These are phyloP conservation scores for Pulveroboletus ravenelii DNA, from an alignment of 768 basidiomycete species.

Conservation along the genomic window DNA sequence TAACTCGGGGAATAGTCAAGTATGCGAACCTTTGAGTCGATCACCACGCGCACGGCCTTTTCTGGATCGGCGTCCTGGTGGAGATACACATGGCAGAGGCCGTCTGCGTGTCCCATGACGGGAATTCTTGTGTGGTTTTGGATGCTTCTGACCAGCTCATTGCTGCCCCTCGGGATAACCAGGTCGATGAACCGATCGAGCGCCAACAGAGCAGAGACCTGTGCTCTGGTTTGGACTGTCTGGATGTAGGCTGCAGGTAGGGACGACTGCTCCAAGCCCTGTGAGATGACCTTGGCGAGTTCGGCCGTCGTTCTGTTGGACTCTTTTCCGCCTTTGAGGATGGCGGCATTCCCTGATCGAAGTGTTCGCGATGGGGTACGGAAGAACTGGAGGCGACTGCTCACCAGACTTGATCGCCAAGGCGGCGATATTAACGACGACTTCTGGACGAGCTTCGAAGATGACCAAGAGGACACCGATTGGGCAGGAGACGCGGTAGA, in stretches of 20 bases:
- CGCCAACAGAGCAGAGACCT: conserved; percentile 81
- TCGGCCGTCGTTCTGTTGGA: conserved; percentile 75
- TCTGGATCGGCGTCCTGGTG: conserved; percentile 75
- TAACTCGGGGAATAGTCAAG: background rate
- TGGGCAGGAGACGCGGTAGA: conserved; percentile 93
- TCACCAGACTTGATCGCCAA: conserved; percentile 94
- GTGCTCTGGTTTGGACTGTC: conserved; percentile 83
- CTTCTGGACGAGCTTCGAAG: conserved; percentile 96
- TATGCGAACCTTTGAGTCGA: conserved; percentile 82
- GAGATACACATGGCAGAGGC: conserved; percentile 85
- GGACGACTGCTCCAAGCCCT: conserved; percentile 66
- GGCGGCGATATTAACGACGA: conserved; percentile 94
- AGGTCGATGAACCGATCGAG: conserved; percentile 94
- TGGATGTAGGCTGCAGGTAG: conserved; percentile 84
- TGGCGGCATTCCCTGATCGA: conserved; percentile 84
- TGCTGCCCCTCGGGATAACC: conserved; percentile 95
- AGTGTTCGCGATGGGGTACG: background rate
- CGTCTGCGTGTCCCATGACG: conserved; percentile 99
- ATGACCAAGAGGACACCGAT: conserved; percentile 96
- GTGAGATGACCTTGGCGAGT: conserved; percentile 74
- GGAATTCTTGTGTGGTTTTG: conserved; percentile 89
- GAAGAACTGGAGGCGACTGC: conserved; percentile 17
- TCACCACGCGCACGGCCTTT: conserved; percentile 76
- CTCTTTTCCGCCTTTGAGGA: conserved; percentile 96
- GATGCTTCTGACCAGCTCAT: conserved; percentile 81